Percentiles rank a stretch among this genome's conserved stretches.
Evolutionary conservation across 352 stramenopile genomes (phyloP).

Genomic region (Globisporangium paroecandrum): DNA sequence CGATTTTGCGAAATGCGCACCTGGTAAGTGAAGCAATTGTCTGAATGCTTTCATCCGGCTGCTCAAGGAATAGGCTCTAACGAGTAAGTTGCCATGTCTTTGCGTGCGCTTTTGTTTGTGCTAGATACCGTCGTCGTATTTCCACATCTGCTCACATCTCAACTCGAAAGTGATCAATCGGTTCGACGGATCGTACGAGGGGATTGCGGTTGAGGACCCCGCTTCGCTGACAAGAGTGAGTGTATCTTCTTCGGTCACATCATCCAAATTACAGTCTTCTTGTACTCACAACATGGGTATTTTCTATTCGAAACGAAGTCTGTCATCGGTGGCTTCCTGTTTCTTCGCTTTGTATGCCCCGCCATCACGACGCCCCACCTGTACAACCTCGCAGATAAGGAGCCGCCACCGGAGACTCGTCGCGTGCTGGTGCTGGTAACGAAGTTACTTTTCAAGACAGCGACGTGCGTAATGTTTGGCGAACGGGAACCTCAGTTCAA

Average conservation of each 20-base stretch:
- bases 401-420: slow-evolving; percentile 63
- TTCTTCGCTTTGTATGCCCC: slow-evolving; percentile 86
- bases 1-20: slow-evolving; percentile 63
- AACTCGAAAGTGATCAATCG: slow-evolving; percentile 69
- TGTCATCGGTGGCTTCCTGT: slow-evolving; percentile 85
- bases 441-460: slow-evolving; percentile 88
- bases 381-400: slow-evolving; percentile 76
- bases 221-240: slow-evolving; percentile 52
- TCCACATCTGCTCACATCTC: slow-evolving; percentile 73
- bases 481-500: slow-evolving; percentile 79
- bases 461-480: slow-evolving; percentile 82
- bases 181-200: slow-evolving; percentile 61
- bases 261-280: background rate
- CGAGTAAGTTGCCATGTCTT: background rate
- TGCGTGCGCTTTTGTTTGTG: background rate
- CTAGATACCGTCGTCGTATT: slow-evolving; percentile 68
- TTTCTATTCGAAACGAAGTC: slow-evolving; percentile 29
- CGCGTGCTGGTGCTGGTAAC: slow-evolving; percentile 84
- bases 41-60: background rate
- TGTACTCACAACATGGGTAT: background rate
- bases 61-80: slow-evolving; percentile 1
- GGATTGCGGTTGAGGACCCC: slow-evolving; percentile 52
- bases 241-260: background rate
- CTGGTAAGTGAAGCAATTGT: slow-evolving; percentile 21
- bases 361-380: slow-evolving; percentile 85